phyloP scores from a whole-genome alignment of 345 rosid species.

The Dovyalis caffra region DNA sequence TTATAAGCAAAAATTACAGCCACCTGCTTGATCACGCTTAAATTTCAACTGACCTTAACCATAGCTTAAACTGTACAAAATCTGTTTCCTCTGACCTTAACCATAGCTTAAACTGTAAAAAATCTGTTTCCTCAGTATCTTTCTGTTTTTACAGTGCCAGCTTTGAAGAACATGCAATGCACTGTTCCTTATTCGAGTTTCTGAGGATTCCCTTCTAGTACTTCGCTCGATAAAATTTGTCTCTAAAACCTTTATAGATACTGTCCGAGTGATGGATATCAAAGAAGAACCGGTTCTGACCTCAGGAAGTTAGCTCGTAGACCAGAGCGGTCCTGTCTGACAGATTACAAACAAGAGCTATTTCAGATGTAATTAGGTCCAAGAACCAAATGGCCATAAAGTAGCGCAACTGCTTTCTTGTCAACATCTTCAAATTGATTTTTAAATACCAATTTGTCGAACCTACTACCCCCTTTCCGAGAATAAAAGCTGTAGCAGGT shows the following conservation, averaged over 20 bases:
- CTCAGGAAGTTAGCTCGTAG: neutral
- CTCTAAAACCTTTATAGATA: neutral
- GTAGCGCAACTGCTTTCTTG: neutral
- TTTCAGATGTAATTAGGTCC: constrained; percentile 6
- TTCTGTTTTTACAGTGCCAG: neutral
- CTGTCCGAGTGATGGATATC: neutral
- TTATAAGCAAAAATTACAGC: neutral
- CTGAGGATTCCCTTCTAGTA: neutral
- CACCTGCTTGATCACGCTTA: neutral
- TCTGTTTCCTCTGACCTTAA: neutral
- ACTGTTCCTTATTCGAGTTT: neutral
- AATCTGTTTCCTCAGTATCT: neutral
- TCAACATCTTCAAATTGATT: neutral
- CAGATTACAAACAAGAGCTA: neutral
- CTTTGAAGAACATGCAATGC: neutral
- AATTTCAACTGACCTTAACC: neutral
- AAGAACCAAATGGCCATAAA: neutral
- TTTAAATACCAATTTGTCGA: neutral
- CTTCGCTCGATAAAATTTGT: neutral
- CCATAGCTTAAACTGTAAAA: neutral
- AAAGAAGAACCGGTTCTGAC: neutral
- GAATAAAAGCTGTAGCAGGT: neutral
- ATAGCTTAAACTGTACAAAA: neutral
- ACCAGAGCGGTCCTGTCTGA: neutral
- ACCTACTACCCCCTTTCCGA: neutral